phyloP scores from a whole-genome alignment of 805 yeast genomes.

The Spathaspora hagerdaliae region DNA sequence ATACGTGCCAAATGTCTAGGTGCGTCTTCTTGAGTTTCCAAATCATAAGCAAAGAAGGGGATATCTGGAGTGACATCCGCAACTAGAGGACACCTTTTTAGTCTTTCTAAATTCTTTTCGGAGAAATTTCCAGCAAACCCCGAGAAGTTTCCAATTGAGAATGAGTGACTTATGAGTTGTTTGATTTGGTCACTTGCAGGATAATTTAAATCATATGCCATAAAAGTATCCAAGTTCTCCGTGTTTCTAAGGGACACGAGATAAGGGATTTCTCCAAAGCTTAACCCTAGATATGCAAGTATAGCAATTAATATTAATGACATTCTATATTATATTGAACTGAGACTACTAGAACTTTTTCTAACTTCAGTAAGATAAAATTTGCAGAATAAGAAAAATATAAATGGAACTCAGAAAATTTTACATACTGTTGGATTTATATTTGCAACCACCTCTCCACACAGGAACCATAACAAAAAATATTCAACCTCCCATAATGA shows the following conservation, averaged over 20 bases:
- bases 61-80: slow-evolving; percentile 69
- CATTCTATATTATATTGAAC: neutral
- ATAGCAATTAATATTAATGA: neutral
- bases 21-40: slow-evolving; percentile 35
- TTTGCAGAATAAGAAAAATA: neutral
- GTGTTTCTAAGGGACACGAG: slow-evolving; percentile 50
- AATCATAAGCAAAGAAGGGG: slow-evolving; percentile 52
- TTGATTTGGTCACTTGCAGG: slow-evolving; percentile 38
- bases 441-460: neutral
- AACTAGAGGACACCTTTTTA: slow-evolving; percentile 57
- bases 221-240: slow-evolving; percentile 44
- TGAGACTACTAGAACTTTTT: too few species aligned
- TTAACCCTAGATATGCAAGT: neutral
- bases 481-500: too few species aligned
- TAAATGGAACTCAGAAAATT: too few species aligned
- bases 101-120: slow-evolving; percentile 39
- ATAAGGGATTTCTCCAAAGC: slow-evolving; percentile 20
- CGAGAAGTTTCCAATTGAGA: slow-evolving; percentile 66
- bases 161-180: slow-evolving; percentile 45
- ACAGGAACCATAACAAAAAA: too few species aligned
- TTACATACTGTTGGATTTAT: neutral
- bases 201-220: slow-evolving; percentile 39
- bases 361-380: neutral
- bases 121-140: slow-evolving; percentile 67
- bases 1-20: slow-evolving; percentile 68